Evolutionary conservation across 805 yeast genomes (phyloP), one percentile per base, ranked within the genome.

Genomic region (Starmerella gropengiesseri): DNA sequence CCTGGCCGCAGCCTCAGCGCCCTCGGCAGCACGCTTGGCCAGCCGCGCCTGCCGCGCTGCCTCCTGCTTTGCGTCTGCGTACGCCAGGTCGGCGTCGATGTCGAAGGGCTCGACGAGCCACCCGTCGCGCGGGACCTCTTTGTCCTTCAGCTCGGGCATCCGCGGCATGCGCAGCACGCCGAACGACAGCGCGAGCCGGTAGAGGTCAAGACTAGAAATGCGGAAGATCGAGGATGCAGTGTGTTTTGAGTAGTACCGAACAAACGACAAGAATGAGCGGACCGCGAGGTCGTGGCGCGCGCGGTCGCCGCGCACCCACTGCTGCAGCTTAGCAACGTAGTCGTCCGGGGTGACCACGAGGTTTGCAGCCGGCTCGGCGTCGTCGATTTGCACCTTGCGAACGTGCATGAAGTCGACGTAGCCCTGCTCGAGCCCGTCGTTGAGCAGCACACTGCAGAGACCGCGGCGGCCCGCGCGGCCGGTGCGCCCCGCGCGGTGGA

Each of bases 401-500:
- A 91, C 89, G 19, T 67, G 68, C 78, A 91, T 71, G 52, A 89
- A 84, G 18, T 77, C 83, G 14, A 87, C 68, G 56, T 75, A 91
- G 43, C 80, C 89, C 52, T 77, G 81, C 57, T 91, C 98, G 42
- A 82, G 69, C 6, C 85, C 89, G 37, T 69, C 69, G 48, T 73
- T 77, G 30, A 91, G 62, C 62, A 91, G 69, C 1, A 83, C 75
- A 3, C 85, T 66, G 0, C 94, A 94, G 45, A 70, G 73, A 2
- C 98, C 98, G 4, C 69, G 69, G 47, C 76, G 75, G 46, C 89
- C 87, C 0, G 96, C 96, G 48, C 98, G 68, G 0, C 94, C 98
- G 0, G 98, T 85, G 56, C 98, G 72, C 18, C 98, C 98, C 62
- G 89, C 82, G 58, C 98, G 72, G 60, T 91, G 98, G 32, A 89